These are phyloP conservation scores for Kalaharituber pfeilii DNA, from an alignment of 2,329 filamentous ascomycete species.

Conservation along the genomic window DNA sequence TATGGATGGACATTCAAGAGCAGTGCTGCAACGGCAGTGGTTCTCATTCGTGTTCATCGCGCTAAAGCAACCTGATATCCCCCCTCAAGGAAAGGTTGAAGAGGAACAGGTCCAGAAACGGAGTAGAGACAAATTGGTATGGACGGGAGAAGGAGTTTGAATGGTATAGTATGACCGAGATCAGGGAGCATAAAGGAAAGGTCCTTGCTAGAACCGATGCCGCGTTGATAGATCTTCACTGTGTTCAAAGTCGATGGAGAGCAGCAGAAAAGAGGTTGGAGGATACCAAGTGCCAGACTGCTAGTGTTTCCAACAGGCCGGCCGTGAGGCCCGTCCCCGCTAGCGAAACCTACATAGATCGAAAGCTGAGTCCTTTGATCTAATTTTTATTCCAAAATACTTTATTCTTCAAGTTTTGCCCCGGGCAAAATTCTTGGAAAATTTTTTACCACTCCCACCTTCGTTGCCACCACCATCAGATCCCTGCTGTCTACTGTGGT, in stretches of 20 bases:
- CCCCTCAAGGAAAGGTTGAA: background rate
- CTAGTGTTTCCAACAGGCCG: too few relatives aligned
- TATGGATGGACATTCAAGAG: constrained; percentile 13
- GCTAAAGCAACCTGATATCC: constrained; percentile 3
- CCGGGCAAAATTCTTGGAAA: too few relatives aligned
- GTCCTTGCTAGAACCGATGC: constrained; percentile 12
- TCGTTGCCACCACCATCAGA: too few relatives aligned
- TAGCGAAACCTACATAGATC: too few relatives aligned
- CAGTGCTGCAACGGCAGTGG: constrained; percentile 17
- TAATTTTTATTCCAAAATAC: too few relatives aligned
- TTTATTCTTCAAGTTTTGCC: too few relatives aligned
- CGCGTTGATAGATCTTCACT: background rate
- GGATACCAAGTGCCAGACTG: background rate
- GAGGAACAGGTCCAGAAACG: constrained; percentile 4
- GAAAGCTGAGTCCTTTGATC: too few relatives aligned
- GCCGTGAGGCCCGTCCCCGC: too few relatives aligned
- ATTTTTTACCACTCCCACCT: too few relatives aligned
- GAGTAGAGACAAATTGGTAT: constrained; percentile 17
- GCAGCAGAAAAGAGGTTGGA: background rate
- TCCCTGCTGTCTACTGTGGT: too few relatives aligned
- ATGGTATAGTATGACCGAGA: constrained; percentile 18
- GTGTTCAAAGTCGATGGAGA: constrained; percentile 5
- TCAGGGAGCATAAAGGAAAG: constrained; percentile 16
- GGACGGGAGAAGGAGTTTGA: constrained; percentile 17
- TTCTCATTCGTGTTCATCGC: constrained; percentile 17